Conservation (phyloP, 257 asterid genomes). For the Nicotiana obtusifolia region DNA sequence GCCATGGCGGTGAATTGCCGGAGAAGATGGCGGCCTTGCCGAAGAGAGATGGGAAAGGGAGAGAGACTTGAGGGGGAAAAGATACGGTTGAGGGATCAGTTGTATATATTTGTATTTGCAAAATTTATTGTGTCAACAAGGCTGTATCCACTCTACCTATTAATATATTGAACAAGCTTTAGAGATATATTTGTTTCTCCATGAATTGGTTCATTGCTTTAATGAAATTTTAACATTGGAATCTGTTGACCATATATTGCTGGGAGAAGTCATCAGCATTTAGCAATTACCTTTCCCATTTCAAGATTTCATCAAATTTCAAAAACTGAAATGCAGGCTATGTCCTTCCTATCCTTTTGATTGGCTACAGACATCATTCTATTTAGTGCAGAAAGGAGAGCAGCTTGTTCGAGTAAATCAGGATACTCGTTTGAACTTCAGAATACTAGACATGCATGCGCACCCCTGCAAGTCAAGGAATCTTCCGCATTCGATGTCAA, state of each 20-base stretch:
- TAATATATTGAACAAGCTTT: conserved; percentile 48
- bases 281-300: background rate
- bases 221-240: background rate
- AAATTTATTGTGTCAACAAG: conserved; percentile 50
- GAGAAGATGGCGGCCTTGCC: too few relatives aligned
- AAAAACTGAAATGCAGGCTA: background rate
- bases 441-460: conserved; percentile 67
- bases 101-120: conserved; percentile 8
- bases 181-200: conserved; percentile 31
- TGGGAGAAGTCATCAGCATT: background rate
- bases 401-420: conserved; percentile 85
- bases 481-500: conserved; percentile 63
- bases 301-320: background rate
- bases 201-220: background rate
- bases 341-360: background rate
- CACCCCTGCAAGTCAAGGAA: conserved; percentile 87
- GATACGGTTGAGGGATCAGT: too few relatives aligned
- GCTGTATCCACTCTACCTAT: conserved; percentile 61
- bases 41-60: too few relatives aligned
- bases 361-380: background rate
- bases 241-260: background rate
- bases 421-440: conserved; percentile 79
- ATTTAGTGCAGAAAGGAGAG: conserved; percentile 55
- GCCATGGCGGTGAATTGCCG: too few relatives aligned
- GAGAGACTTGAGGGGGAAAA: too few relatives aligned